Evolutionary conservation across 805 yeast genomes (phyloP), one percentile per base, ranked within the genome.

Genomic region (Lipomyces orientalis): DNA sequence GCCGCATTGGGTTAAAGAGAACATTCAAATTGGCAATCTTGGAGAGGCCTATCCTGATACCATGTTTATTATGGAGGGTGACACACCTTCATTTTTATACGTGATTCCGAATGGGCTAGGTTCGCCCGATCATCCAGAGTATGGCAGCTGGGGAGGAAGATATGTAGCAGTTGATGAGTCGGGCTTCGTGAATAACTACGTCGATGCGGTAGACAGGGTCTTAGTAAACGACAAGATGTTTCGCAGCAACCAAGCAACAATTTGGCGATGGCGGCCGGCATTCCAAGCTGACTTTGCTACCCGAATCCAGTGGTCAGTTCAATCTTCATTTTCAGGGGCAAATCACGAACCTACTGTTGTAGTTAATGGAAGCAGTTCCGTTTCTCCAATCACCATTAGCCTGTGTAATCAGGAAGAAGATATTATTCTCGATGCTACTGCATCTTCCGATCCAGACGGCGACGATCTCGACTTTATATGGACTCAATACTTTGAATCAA

Each of bases 231-330:
- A 62, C 29, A 16, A 12, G 8, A 43, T n/a, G 14, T 61, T 7
- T 37, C 6, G 5, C 6, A 22, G 39, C 43, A 61, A 54, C 54
- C 63, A 61, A 5, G 64, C 64, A 14, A 54, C 62, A 5, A 34
- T 61, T 14, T 61, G 64, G 64, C 63, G 64, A 2, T 61, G 64
- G 64, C 43, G 64, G n/a, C 22, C 10, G 22, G 64, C 59, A 4
- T 61, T 49, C 22, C 64, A 61, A 31, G 2, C 3, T 8, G 64
- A 61, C 52, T 61, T 61, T 61, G 64, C 64, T 25, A 62, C 60
- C 14, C 31, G 64, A 4, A 61, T 61, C 62, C 62, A 49, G 9
- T 61, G 64, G 64, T 31, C 64, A 8, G 14, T 61, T 3, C 9
- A 39, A 4, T 7, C 46, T 4, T 43, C 31, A 29, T 9, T 49